Conservation (phyloP, 371 early-diverging fungal species). For the Paraphysoderma sedebokerense region DNA sequence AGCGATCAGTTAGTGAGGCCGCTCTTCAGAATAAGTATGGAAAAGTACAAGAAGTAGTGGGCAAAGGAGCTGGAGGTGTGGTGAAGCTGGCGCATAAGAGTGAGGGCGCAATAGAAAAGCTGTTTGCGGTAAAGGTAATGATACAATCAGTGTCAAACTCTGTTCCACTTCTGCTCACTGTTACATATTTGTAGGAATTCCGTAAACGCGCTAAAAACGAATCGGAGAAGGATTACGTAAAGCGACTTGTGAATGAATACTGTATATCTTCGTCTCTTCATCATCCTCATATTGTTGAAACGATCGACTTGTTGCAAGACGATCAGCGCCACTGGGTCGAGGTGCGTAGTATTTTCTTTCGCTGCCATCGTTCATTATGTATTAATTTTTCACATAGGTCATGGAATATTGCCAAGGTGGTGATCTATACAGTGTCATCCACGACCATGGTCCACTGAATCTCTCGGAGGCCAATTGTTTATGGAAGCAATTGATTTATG, state of each 20-base stretch:
- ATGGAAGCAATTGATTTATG: slow-evolving; percentile 81
- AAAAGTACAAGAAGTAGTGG: slow-evolving; percentile 13
- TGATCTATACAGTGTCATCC: slow-evolving; percentile 55
- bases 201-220: slow-evolving; percentile 37
- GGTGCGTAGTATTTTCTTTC: slow-evolving; percentile 25
- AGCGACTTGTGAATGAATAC: slow-evolving; percentile 64
- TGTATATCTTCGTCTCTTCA: slow-evolving; percentile 63
- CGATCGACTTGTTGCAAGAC: slow-evolving; percentile 62
- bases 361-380: slow-evolving; percentile 9
- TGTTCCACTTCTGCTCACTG: background rate
- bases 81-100: slow-evolving; percentile 1
- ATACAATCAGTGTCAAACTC: background rate
- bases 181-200: slow-evolving; percentile 40
- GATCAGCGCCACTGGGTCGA: slow-evolving; percentile 70
- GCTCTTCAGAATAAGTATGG: slow-evolving; percentile 12
- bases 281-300: slow-evolving; percentile 73
- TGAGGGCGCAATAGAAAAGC: background rate
- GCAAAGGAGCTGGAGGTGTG: slow-evolving; percentile 12
- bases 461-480: slow-evolving; percentile 52
- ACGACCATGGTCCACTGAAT: slow-evolving; percentile 34
- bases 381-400: slow-evolving; percentile 4
- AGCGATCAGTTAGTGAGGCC: no score
- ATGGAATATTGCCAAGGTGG: slow-evolving; percentile 61
- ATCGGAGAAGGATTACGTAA: slow-evolving; percentile 42
- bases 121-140: slow-evolving; percentile 7